Conservation (phyloP, 2,329 filamentous ascomycete species). For the Didymella pinodella region DNA sequence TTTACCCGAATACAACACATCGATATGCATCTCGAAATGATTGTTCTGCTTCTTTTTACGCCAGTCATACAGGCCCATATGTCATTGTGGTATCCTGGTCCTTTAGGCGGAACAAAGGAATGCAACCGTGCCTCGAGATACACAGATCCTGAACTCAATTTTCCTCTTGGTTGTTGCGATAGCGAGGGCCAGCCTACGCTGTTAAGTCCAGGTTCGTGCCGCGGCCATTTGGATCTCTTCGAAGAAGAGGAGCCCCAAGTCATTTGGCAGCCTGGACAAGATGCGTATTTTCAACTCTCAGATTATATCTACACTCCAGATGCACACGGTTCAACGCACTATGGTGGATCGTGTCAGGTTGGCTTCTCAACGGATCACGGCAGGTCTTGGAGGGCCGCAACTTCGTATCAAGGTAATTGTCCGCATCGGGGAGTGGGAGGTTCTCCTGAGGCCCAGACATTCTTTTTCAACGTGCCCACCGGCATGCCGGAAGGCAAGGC, state of each 20-base stretch:
- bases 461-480: constrained; percentile 55
- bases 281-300: constrained; percentile 50
- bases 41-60: too few relatives aligned
- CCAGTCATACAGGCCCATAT: constrained; percentile 54
- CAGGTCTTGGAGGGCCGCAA: constrained; percentile 55
- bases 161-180: constrained; percentile 59
- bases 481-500: constrained; percentile 54
- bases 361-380: constrained; percentile 56
- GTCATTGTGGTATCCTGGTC: constrained; percentile 54
- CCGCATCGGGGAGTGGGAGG: constrained; percentile 52
- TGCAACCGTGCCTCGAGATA: constrained; percentile 49
- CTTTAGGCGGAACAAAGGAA: constrained; percentile 56
- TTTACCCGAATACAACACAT: too few relatives aligned
- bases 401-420: constrained; percentile 58
- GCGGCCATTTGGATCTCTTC: constrained; percentile 56
- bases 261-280: constrained; percentile 54
- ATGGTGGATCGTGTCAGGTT: constrained; percentile 58
- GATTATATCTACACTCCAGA: constrained; percentile 46
- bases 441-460: constrained; percentile 53
- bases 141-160: constrained; percentile 15
- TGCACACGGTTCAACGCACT: constrained; percentile 52
- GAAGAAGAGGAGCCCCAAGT: constrained; percentile 55
- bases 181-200: constrained; percentile 44
- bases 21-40: too few relatives aligned
- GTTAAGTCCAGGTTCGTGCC: constrained; percentile 50